Base-by-base conservation (phyloP, 805 yeast genomes). In the Cyberlindnera xishuangbannaensis region DNA sequence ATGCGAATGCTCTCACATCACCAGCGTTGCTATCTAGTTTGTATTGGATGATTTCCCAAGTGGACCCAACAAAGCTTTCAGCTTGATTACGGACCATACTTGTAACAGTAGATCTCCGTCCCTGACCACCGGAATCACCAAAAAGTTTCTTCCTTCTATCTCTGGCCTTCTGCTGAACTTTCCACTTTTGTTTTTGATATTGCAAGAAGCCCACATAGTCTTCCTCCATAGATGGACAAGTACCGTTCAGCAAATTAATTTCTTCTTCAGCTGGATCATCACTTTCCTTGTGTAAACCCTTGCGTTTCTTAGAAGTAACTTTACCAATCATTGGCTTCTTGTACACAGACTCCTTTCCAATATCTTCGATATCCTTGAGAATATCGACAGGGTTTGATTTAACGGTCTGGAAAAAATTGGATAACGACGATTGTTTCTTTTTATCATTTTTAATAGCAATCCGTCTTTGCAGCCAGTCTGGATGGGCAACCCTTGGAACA, bases 401-500 rank as follows among this genome's bases (percentile, higher is more conserved):
- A 0, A 75, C 55, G 26, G 62, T 61, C 8, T 58, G 47, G 45
- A 87, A 80, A 53, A 83, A 83, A 2, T 61, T 61, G 2, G 69
- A 56, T 30, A 90, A 61, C 0, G 76, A 72, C 3, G 77, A 66
- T 57, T 90, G 97, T 50, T 83, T 83, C 50, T 73, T 67, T 37
- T 71, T 74, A 52, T 84, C 90, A 34, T 76, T 75, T 35, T 66
- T 72, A 6, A 61, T 61, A 3, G 69, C 67, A 34, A 90, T 76
- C 39, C 71, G 72, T 45, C 70, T 78, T 39, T 69, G 71, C 36
- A 92, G 65, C 99, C 99, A 92, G 19, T 81, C 92, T 0, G 99
- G 99, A 51, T 90, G 97, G 4, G 74, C 73, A 6, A 94, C 90
- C 46, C 97, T 67, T 5, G 97, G 97, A 27, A 94, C 97, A 0